Base-by-base conservation (phyloP, 305 asterid genomes). In the Andrographis paniculata region DNA sequence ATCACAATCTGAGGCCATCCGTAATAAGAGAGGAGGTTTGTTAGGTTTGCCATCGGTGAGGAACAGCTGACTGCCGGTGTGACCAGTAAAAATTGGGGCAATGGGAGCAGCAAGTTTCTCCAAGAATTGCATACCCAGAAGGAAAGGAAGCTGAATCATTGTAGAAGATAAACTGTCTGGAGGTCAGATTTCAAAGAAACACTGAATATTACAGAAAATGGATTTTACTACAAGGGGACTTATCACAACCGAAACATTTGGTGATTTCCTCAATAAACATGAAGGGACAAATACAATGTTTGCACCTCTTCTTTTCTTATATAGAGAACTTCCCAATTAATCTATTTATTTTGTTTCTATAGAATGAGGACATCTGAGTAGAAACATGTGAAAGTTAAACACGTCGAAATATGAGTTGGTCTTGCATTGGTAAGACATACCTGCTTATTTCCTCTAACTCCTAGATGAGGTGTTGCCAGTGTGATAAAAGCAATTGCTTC, bases 381-480 rank as follows among this genome's bases (percentile, higher is more conserved):
- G n/a, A n/a, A n/a, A n/a, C n/a, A n/a, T n/a, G n/a, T n/a, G n/a
- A n/a, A n/a, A n/a, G n/a, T n/a, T n/a, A n/a, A n/a, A n/a, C n/a
- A n/a, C n/a, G n/a, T n/a, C n/a, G n/a, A n/a, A n/a, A n/a, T n/a
- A n/a, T n/a, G n/a, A n/a, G n/a, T n/a, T n/a, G n/a, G n/a, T n/a
- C n/a, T n/a, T n/a, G n/a, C n/a, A 42, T 6, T 8, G 3, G 46
- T 7, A 23, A 17, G 20, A 71, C 61, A 52, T 64, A 91, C 99
- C 96, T 91, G 99, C 62, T 80, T 91, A 61, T 75, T 86, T 61
- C 99, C 99, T 69, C 96, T 73, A 45, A 91, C 99, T 28, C 99
- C 99, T 15, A 91, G 89, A 83, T 91, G 99, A 69, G 99, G 99
- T 18, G 96, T 91, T 38, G 99, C 99, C 56, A 91, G 71, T 65